Evolutionary conservation across 2,329 filamentous ascomycete genomes (phyloP).

Genomic region (Trichophyton schoenleinii): DNA sequence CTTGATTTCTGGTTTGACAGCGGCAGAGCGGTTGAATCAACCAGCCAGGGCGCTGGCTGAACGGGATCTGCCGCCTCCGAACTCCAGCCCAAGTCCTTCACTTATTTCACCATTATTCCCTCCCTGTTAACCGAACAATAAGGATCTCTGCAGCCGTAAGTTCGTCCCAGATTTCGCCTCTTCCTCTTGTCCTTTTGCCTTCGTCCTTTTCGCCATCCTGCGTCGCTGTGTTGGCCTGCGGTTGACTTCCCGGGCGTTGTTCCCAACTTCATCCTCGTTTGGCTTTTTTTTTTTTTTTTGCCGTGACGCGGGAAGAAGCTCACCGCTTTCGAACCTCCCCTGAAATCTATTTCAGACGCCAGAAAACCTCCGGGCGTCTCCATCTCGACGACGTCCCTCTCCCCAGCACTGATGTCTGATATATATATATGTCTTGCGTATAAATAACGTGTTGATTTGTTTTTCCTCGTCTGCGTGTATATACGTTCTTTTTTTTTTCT

Average conservation of each 20-base stretch:
- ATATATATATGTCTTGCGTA: background rate
- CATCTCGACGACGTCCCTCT: background rate
- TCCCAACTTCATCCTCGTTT: background rate
- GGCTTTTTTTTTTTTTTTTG: background rate
- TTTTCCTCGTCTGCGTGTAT: background rate
- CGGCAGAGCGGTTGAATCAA: background rate
- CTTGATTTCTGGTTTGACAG: background rate
- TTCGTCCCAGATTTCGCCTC: constrained; percentile 5
- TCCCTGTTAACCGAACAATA: constrained; percentile 14
- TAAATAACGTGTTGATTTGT: background rate
- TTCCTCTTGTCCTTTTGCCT: constrained; percentile 12
- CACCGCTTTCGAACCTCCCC: background rate
- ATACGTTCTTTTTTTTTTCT: background rate
- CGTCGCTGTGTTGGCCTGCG: constrained; percentile 5
- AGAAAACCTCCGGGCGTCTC: background rate
- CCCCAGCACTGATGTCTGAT: background rate
- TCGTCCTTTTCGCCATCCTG: constrained; percentile 7
- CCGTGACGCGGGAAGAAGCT: background rate
- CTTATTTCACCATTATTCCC: background rate
- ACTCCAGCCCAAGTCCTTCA: background rate
- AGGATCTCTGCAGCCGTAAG: background rate
- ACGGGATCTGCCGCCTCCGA: constrained; percentile 1
- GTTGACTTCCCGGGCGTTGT: background rate
- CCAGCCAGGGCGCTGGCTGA: background rate
- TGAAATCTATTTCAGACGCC: background rate